Evolutionary conservation across 1,284 basidiomycete species (phyloP).

Genomic region (Abortiporus biennis): DNA sequence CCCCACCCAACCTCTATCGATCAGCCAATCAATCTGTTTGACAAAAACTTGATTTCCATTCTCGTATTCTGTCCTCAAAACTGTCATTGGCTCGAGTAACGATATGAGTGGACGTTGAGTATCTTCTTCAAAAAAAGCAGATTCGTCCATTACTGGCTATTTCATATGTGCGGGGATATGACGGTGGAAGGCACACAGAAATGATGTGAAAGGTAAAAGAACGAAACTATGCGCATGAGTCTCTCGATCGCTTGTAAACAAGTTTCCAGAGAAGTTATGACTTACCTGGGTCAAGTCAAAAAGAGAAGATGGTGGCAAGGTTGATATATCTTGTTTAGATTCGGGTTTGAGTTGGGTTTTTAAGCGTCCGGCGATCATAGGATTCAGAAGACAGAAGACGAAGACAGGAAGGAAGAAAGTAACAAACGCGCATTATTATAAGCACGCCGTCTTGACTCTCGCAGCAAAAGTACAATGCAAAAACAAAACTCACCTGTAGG

Average conservation of each 20-base stretch:
- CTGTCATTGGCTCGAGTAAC: conserved; percentile 37
- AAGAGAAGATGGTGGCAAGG: neutral
- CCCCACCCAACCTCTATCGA: conserved; percentile 47
- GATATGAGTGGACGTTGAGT: conserved; percentile 48
- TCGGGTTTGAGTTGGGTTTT: no score
- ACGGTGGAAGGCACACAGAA: no score
- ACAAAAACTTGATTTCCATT: conserved; percentile 51
- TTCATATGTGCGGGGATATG: no score
- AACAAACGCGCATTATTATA: neutral
- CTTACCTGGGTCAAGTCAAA: conserved; percentile 1
- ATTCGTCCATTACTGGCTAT: no score
- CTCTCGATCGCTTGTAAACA: no score
- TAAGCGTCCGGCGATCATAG: no score
- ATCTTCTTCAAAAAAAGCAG: no score
- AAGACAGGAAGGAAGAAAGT: no score
- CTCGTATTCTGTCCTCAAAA: conserved; percentile 61
- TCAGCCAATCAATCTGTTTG: conserved; percentile 62
- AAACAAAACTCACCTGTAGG: conserved; percentile 1
- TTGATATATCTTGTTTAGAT: conserved; percentile 5
- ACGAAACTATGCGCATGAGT: no score
- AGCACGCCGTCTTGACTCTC: neutral
- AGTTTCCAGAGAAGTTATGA: no score
- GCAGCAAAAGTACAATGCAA: neutral
- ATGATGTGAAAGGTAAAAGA: no score
- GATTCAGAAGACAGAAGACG: no score